A percentile compares a stretch with the other conserved stretches of the same genome.
Evolutionary conservation across 176 grass and related monocot species (phyloP).

Genomic region (Typha latifolia): DNA sequence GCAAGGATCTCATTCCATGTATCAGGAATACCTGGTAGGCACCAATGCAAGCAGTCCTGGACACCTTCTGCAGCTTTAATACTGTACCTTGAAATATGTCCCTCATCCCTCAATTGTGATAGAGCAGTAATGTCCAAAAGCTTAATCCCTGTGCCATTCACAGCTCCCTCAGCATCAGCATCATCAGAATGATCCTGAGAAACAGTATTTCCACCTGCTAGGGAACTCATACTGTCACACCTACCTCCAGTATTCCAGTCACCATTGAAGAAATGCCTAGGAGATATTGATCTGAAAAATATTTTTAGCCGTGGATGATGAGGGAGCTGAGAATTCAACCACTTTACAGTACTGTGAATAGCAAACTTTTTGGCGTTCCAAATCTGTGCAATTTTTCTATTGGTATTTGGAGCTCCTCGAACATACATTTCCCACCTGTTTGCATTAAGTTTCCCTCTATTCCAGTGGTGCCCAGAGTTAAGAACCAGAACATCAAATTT

Average conservation of each 20-base stretch:
- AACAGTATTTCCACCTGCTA: conserved; percentile 55
- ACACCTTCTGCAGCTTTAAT: conserved; percentile 49
- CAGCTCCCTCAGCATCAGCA: conserved; percentile 37
- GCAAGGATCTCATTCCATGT: conserved; percentile 86
- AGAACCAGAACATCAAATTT: conserved; percentile 68
- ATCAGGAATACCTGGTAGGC: conserved; percentile 77
- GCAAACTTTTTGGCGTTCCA: conserved; percentile 87
- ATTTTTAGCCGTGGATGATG: conserved; percentile 44
- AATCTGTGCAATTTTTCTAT: conserved; percentile 49
- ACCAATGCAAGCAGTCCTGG: conserved; percentile 93
- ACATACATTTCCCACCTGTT: conserved; percentile 88
- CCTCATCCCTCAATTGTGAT: conserved; percentile 68
- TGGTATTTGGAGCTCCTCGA: conserved; percentile 42
- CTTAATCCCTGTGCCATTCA: conserved; percentile 50
- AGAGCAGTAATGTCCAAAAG: conserved; percentile 73
- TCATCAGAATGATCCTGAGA: conserved; percentile 48
- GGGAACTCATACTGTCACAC: conserved; percentile 61
- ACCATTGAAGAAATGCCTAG: conserved; percentile 79
- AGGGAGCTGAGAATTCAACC: conserved; percentile 64
- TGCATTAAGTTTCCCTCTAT: conserved; percentile 67
- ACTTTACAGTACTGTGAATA: conserved; percentile 55
- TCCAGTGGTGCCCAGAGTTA: conserved; percentile 94
- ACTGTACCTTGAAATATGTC: conserved; percentile 74
- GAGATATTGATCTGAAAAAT: conserved; percentile 69
- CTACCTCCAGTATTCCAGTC: conserved; percentile 69